Evolutionary conservation across 768 basidiomycete genomes (phyloP), one percentile per base, ranked within the genome.

Genomic region (Russula sp.): DNA sequence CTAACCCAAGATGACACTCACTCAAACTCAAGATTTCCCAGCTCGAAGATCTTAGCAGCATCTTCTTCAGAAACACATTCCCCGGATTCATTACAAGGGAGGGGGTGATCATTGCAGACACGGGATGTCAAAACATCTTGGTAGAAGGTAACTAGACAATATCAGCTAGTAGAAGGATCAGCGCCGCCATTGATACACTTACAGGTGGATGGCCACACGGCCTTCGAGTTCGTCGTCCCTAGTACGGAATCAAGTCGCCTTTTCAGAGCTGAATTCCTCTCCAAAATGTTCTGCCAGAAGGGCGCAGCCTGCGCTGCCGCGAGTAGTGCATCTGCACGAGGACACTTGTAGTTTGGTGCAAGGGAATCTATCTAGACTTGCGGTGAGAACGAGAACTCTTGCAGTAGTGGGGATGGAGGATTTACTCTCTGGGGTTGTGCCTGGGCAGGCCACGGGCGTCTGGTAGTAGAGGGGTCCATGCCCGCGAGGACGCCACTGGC

Each of bases 41-140:
- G 70, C 6, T 67, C 67, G 60, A 71, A 73, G 1, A 76, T 72
- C 35, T 59, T 62, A 10, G 66, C 69, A 3, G 69, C 71, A 46
- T 80, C 78, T 35, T 73, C 73, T 22, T 73, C 70, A 7, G 75
- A 71, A 41, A 81, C 73, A 55, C 79, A 81, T 1, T 66, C 69
- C 2, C 78, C 78, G 4, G 71, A 72, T 20, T 70, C 51, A 61
- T 80, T 80, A 60, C 79, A 80, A 0, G 79, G 79, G 22, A 80
- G 68, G 0, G 73, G 69, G 58, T 77, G 77, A 5, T 72, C 75
- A 58, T 77, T 68, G 62, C 79, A 80, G 7, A 77, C 77, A 42
- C 79, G 69, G 7, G 79, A 76, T 14, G 73, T 76, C 65, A 80
- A 77, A 8, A 77, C 73, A 66, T 80, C 79, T 65, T 80, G 80